These are phyloP conservation scores for Penstemon davidsonii DNA, from an alignment of 257 asterid genomes.

Conservation along the genomic window DNA sequence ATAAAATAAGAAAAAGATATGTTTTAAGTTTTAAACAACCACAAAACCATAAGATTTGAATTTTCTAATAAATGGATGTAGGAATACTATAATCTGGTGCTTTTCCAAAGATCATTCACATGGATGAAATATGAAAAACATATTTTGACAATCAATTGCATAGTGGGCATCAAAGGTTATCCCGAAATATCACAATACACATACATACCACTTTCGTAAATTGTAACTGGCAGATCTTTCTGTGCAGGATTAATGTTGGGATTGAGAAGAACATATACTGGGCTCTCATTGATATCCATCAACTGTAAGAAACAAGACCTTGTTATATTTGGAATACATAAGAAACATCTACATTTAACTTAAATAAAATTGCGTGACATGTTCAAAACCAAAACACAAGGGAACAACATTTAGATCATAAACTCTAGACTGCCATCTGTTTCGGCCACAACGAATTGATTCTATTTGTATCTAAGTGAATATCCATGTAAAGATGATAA, in stretches of 20 bases:
- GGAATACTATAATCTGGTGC: not conserved
- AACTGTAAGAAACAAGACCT: conserved; percentile 44
- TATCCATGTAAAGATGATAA: not conserved
- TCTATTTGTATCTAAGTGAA: not conserved
- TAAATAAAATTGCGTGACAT: conserved; percentile 2
- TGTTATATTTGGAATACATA: conserved; percentile 14
- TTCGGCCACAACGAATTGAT: conserved; percentile 5
- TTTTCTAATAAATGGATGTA: no score
- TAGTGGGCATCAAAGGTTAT: conserved; percentile 16
- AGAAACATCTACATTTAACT: conserved; percentile 6
- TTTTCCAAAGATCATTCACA: not conserved
- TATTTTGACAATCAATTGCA: not conserved
- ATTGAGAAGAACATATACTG: conserved; percentile 88
- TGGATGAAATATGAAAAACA: no score
- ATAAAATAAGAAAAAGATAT: not conserved
- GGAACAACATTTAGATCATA: conserved; percentile 10
- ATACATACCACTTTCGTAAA: conserved; percentile 86
- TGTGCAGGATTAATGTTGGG: conserved; percentile 89
- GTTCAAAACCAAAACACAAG: not conserved
- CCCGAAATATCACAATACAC: not conserved
- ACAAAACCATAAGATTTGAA: no score
- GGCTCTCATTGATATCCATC: conserved; percentile 97
- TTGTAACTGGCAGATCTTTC: conserved; percentile 89
- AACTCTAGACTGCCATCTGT: not conserved
- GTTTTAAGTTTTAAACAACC: not conserved